Base-by-base conservation (phyloP, 148 eudicot species). In the Salicornia ramosissima region DNA sequence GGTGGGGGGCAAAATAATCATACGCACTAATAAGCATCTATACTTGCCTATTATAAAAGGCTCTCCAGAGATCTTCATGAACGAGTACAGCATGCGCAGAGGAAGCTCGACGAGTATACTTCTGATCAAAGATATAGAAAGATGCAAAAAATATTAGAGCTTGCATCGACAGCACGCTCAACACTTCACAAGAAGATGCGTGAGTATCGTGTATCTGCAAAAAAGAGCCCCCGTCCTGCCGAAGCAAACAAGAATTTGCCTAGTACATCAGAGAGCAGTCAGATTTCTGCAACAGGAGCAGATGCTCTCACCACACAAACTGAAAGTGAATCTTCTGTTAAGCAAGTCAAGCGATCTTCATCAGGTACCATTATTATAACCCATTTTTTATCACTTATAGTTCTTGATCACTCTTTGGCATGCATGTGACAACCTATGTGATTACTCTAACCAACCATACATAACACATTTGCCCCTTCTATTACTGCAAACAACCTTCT, bases 131-230 rank as follows among this genome's bases (percentile, higher is more conserved):
- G 81, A 81, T 76, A 85, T 78, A 80, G 66, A 71, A 85, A 81
- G 81, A 70, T 76, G 83, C 89, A 74, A 79, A 77, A 86, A 82
- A 77, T 90, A 77, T 82, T 83, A 40, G 81, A 83, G 62, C 63
- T 80, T 68, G 95, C 86, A 39, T 85, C 95, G 55, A 70, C 67
- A 65, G 98, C 92, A 29, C 87, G 96, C 52, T 93, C 91, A 40
- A 71, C 67, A 22, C 83, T 93, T 65, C 95, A 90, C 71, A 80
- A 79, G 80, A 90, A 83, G 79, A 78, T 85, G 84, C 85, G 86
- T 29, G 79, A 84, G 70, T 59, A 60, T 67, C 95, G 95, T 66
- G 81, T 83, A 68, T 65, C 80, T 65, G 75, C 82, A 25, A 42
- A 71, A 53, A 80, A 51, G 74, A 55, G 73, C 30, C 40, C 85